phyloP scores from a whole-genome alignment of 495 filamentous ascomycete genomes.

The Neurospora pannonica region DNA sequence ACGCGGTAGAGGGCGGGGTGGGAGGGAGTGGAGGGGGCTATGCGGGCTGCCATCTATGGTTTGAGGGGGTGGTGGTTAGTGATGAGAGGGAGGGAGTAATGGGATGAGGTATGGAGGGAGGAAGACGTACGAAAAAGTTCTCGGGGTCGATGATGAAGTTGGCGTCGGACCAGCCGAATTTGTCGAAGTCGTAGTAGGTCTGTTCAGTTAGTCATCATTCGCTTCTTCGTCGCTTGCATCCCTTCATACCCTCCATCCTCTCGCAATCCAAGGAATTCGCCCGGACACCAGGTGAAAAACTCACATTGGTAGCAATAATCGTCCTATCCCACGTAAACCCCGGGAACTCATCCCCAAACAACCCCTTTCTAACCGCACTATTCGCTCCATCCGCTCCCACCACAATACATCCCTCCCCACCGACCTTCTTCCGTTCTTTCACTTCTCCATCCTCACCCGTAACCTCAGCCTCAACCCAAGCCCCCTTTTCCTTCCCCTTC shows the following conservation, averaged over 20 bases:
- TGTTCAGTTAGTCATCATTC: neutral
- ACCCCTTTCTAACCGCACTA: conserved; percentile 40
- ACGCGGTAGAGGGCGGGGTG: conserved; percentile 46
- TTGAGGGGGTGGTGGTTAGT: neutral
- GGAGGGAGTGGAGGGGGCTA: conserved; percentile 43
- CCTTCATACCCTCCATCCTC: too few species aligned
- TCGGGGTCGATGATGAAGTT: conserved; percentile 53
- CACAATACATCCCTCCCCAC: conserved; percentile 43
- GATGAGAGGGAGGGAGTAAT: neutral
- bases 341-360: conserved; percentile 52
- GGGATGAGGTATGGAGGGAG: neutral
- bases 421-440: conserved; percentile 27
- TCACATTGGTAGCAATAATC: conserved; percentile 55
- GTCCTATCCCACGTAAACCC: conserved; percentile 50
- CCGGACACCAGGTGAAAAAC: neutral
- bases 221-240: neutral
- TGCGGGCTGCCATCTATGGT: conserved; percentile 46
- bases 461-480: conserved; percentile 43
- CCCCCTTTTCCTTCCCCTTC: conserved; percentile 27
- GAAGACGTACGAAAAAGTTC: conserved; percentile 18
- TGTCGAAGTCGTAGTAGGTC: conserved; percentile 45
- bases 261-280: too few species aligned
- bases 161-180: conserved; percentile 40
- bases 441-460: conserved; percentile 2
- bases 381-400: conserved; percentile 49